phyloP scores from a whole-genome alignment of 805 yeast genomes.

The Cyberlindnera maclurae region DNA sequence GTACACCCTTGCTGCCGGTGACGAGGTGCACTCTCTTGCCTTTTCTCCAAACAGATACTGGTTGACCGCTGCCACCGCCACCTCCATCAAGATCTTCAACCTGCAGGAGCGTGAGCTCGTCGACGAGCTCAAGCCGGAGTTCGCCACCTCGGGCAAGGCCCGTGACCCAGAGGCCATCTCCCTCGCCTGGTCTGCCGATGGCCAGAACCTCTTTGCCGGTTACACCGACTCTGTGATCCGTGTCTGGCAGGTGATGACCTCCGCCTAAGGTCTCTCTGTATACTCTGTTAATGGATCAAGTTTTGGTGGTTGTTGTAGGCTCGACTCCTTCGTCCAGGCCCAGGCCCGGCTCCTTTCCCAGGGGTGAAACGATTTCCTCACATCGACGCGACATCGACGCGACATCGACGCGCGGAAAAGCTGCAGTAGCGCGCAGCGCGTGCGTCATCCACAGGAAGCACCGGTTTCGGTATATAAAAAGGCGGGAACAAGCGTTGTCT shows the following conservation, averaged over 20 bases:
- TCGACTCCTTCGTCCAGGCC: no score
- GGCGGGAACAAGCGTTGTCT: no score
- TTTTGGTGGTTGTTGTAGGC: no score
- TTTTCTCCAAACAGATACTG: conserved; percentile 99
- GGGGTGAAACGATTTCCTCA: no score
- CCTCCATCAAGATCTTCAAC: conserved; percentile 97
- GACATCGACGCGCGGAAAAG: no score
- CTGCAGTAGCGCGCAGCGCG: no score
- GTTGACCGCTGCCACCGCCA: conserved; percentile 98
- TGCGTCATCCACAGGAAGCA: no score
- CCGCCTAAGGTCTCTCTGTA: conserved; percentile 15
- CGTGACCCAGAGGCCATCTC: conserved; percentile 98
- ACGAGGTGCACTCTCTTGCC: conserved; percentile 96
- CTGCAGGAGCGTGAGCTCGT: conserved; percentile 89
- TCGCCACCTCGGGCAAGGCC: conserved; percentile 78
- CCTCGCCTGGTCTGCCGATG: conserved; percentile 99
- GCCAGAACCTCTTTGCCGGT: conserved; percentile 99
- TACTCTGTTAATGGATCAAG: no score
- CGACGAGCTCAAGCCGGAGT: conserved; percentile 98
- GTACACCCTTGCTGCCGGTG: conserved; percentile 91
- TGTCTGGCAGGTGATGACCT: conserved; percentile 99
- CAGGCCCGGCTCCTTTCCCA: no score
- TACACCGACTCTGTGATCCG: conserved; percentile 99
- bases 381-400: no score
- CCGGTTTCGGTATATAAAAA: no score